These are phyloP conservation scores for Oxalis stricta DNA, from an alignment of 441 rosid species.

Conservation along the genomic window DNA sequence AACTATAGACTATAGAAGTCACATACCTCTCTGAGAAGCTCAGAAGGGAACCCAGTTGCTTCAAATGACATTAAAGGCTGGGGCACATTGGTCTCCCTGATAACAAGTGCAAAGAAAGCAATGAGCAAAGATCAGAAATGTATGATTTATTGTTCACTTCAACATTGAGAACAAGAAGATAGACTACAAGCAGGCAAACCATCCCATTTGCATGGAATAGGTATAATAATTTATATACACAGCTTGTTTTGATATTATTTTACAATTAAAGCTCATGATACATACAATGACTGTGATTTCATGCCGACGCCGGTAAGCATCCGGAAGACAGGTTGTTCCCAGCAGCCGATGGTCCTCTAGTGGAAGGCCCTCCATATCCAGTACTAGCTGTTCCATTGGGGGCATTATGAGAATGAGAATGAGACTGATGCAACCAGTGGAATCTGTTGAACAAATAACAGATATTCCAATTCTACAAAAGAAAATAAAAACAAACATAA, in stretches of 20 bases:
- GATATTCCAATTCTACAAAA: not conserved
- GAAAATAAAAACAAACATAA: not conserved
- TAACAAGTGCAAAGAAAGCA: conserved; percentile 1
- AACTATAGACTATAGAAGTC: too few relatives aligned
- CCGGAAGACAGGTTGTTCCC: conserved; percentile 38
- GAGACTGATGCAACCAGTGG: conserved; percentile 24
- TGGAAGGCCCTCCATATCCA: conserved; percentile 31
- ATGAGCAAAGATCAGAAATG: not conserved
- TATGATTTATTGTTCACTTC: not conserved
- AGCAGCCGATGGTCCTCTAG: conserved; percentile 29
- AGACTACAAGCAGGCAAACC: not conserved
- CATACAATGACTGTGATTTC: conserved; percentile 80
- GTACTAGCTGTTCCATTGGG: conserved; percentile 28
- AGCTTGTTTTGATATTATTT: not conserved
- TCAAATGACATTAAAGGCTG: conserved; percentile 72
- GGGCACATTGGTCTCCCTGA: conserved; percentile 76
- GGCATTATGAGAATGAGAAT: conserved; percentile 30
- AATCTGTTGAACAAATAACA: conserved; percentile 11
- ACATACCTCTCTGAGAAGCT: conserved; percentile 65
- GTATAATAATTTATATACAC: too few relatives aligned
- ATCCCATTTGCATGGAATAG: not conserved
- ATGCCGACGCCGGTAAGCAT: conserved; percentile 66
- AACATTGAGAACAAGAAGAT: too few relatives aligned
- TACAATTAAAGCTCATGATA: conserved; percentile 9
- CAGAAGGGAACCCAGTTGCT: conserved; percentile 72